Conservation (phyloP, 106 monocot genomes). For the Cymbidium sinense region DNA sequence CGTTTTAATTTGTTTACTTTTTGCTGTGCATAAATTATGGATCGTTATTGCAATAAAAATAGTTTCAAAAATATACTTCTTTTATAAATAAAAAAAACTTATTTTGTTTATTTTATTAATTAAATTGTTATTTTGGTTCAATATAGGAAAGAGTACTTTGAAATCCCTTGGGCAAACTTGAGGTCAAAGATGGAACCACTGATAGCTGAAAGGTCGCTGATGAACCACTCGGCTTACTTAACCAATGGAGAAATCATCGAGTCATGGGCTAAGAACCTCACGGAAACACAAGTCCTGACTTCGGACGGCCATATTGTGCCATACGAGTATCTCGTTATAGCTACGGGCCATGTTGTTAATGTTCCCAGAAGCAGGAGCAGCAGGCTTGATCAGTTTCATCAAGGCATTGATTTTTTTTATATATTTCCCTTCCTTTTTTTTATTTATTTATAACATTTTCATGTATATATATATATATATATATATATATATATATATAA, state of each 20-base stretch:
- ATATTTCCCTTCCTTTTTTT: too few relatives aligned
- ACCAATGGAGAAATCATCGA: constrained; percentile 20
- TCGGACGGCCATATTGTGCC: constrained; percentile 21
- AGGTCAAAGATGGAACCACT: constrained; percentile 46
- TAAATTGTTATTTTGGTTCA: too few relatives aligned
- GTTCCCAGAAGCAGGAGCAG: constrained; percentile 24
- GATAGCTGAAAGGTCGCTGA: constrained; percentile 37
- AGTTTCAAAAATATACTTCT: too few relatives aligned
- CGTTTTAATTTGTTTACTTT: too few relatives aligned
- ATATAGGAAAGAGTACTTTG: constrained; percentile 48
- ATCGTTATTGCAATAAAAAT: too few relatives aligned
- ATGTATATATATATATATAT: too few relatives aligned
- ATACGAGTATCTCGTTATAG: constrained; percentile 39
- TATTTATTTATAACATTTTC: too few relatives aligned
- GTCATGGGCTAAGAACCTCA: constrained; percentile 28
- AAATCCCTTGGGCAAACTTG: constrained; percentile 70
- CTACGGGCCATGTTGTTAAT: constrained; percentile 33
- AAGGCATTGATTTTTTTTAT: constrained; percentile 16
- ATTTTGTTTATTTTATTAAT: too few relatives aligned
- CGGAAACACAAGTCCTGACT: background rate
- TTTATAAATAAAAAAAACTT: too few relatives aligned
- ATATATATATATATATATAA: too few relatives aligned
- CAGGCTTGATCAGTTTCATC: constrained; percentile 34
- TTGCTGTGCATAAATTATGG: too few relatives aligned
- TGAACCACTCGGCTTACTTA: constrained; percentile 42